phyloP scores from a whole-genome alignment of 1,284 basidiomycete genomes.

The Xerocomus amazonicus region DNA sequence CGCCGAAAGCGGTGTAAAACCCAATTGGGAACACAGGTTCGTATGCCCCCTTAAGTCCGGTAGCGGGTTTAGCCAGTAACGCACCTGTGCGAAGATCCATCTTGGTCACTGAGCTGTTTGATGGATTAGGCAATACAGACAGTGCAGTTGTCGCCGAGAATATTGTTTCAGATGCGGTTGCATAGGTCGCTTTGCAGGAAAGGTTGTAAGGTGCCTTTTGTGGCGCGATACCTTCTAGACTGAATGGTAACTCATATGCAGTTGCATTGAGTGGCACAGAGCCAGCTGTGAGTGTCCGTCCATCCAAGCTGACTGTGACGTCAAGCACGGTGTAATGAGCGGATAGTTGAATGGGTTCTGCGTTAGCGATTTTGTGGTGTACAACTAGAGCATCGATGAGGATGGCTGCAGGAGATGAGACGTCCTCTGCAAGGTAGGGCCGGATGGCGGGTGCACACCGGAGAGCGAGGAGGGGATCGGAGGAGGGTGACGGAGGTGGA shows the following conservation, averaged over 20 bases:
- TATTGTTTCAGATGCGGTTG: constrained; percentile 35
- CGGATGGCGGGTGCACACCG: constrained; percentile 31
- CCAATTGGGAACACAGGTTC: constrained; percentile 67
- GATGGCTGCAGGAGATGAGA: constrained; percentile 16
- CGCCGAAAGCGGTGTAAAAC: constrained; percentile 63
- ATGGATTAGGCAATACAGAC: constrained; percentile 56
- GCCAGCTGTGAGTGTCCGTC: constrained; percentile 18
- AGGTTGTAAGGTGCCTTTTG: constrained; percentile 25
- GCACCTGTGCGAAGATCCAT: constrained; percentile 69
- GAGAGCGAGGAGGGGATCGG: constrained; percentile 27
- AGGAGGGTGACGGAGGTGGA: constrained; percentile 14
- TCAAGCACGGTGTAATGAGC: constrained; percentile 10
- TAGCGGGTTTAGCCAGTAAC: constrained; percentile 53
- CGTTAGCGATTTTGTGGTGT: constrained; percentile 25
- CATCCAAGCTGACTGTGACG: constrained; percentile 27
- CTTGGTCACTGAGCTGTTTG: constrained; percentile 58
- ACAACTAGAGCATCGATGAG: constrained; percentile 30
- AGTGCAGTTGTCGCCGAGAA: constrained; percentile 48
- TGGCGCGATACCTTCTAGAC: constrained; percentile 23
- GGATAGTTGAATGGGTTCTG: constrained; percentile 21
- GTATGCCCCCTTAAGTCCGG: constrained; percentile 47
- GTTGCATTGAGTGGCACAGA: constrained; percentile 30
- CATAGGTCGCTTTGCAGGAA: constrained; percentile 26
- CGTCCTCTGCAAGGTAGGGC: constrained; percentile 33
- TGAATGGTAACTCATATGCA: constrained; percentile 25